Evolutionary conservation across 139 green algal genomes (phyloP), one percentile per base, ranked within the genome.

Genomic region (Trebouxia sp.): DNA sequence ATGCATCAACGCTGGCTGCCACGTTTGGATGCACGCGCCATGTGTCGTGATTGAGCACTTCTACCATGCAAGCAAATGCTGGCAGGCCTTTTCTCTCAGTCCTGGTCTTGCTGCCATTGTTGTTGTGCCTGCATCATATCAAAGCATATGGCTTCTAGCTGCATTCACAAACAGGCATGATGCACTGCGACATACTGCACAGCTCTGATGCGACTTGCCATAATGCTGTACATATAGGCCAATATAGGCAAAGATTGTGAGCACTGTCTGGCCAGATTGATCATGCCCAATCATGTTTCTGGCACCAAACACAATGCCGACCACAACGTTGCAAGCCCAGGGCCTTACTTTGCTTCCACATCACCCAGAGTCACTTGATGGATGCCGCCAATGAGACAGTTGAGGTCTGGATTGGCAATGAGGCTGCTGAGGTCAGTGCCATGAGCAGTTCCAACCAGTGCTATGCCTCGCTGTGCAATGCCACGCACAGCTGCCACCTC

Each of bases 371-470:
- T 92, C 1, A 90, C 84, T 11, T 81, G 65, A 65, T 83, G 37
- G 1, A 90, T 32, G 30, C 87, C 86, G 5, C 88, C 88, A 78
- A 95, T 82, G 39, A 97, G 81, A 10, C 84, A 56, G 28, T 77
- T 87, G 30, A 97, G 83, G 26, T 90, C 92, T 14, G 88, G 82
- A 82, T 96, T 96, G 30, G 65, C 38, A 26, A 83, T 35, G 45
- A 83, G 66, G 79, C 58, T 62, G n/a, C 43, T 26, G 45, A 83
- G 79, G 30, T 35, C 50, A 17, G 42, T 47, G 47, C 88, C 88
- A 75, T 92, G 88, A 15, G 84, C 87, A 5, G 90, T 92, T 28
- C 75, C 88, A 11, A 94, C 83, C 20, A 92, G 82, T 56, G 87
- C 82, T 26, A 92, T 84, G 6, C 90, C 90, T 4, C 88, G 74